Conservation (phyloP, 73 alveolate species). For the Paramecium caudatum region DNA sequence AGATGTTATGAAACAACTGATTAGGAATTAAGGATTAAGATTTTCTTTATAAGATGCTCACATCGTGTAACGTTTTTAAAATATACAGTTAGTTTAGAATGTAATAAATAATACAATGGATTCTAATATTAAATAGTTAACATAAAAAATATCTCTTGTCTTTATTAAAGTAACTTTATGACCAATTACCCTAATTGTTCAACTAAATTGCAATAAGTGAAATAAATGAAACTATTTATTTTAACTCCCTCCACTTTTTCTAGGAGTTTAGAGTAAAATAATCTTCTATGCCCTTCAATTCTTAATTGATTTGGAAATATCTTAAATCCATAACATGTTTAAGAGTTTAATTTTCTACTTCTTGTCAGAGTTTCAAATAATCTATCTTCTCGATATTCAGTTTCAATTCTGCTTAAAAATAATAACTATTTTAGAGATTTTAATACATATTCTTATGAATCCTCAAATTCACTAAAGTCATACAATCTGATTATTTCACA, state of each 20-base stretch:
- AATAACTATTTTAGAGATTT: background rate
- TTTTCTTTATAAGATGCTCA: background rate
- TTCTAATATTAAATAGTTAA: background rate
- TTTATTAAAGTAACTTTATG: background rate
- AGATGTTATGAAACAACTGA: background rate
- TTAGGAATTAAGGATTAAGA: background rate
- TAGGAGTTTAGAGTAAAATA: background rate
- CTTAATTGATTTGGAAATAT: background rate
- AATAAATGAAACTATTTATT: constrained; percentile 11
- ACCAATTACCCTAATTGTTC: background rate
- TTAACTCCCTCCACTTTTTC: background rate
- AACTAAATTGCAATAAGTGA: constrained; percentile 4
- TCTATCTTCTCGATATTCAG: background rate
- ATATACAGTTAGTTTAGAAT: background rate
- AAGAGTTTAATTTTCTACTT: background rate
- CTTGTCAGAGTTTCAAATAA: constrained; percentile 34
- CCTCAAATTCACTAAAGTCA: background rate
- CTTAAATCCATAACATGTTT: background rate
- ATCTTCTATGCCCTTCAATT: background rate
- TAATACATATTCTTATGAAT: constrained; percentile 10
- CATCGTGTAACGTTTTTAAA: background rate
- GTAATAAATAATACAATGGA: constrained; percentile 14
- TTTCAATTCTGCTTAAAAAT: constrained; percentile 14
- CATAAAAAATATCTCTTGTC: background rate
- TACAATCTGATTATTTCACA: constrained; percentile 19